Base-by-base conservation (phyloP, 331 rosid species). In the Malus hybrid region DNA sequence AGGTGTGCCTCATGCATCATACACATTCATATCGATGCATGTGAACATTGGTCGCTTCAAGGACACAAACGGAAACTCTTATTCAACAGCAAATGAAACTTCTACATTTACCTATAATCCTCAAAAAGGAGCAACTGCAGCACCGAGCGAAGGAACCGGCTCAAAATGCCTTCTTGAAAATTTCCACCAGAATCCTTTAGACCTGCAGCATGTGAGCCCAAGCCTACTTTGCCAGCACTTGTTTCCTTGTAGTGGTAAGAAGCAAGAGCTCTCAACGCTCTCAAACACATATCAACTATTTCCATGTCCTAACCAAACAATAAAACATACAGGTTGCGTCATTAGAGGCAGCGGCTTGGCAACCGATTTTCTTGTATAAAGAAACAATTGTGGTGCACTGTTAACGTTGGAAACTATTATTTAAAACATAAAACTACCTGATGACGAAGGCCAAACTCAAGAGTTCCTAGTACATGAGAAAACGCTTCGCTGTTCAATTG, bases 191-290 rank as follows among this genome's bases (percentile, higher is more conserved):
- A 85, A 83, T 87, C 89, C 78, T 83, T 82, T 39, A 75, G 73
- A 80, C 87, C 87, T 44, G 81, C 59, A 24, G 89, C 88, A 52
- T 89, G 92, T 6, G 91, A 83, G 71, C 96, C 91, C 87, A 94
- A 82, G 62, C 99, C 99, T 63, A 77, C 56, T 76, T 77, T 89
- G 80, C 99, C 97, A 22, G 62, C 85, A 78, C 76, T 71, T 46
- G 83, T 89, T 82, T 94, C 97, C 79, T 72, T 73, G 64, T 82
- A 85, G 83, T 94, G 99, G 86, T 90, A 92, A 52, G 92, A 88
- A 75, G 99, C 94, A 83, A 94, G 92, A 82, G 96, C 90, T 77
- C 92, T 96, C 69, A 94, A 83, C 79, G 97, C 86, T 81, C 93
- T 92, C 78, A 94, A 81, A 84, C 99, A 92, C 87, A 86, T 90